Conservation (phyloP, 1,139 yeast species). For the Arxiozyma telluris region DNA sequence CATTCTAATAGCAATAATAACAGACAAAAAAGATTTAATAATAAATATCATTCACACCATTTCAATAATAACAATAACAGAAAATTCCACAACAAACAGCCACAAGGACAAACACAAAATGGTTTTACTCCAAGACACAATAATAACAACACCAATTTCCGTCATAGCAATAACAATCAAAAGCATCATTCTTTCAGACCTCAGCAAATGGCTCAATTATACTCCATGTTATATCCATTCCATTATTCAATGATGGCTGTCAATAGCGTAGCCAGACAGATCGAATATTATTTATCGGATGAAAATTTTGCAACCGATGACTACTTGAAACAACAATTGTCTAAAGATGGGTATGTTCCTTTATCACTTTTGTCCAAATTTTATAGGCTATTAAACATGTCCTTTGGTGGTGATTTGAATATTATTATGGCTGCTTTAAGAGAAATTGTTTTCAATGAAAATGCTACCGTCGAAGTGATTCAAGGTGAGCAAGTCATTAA, state of each 20-base stretch:
- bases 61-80: conserved; percentile 4
- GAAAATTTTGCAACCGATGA: conserved; percentile 51
- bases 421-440: conserved; percentile 30
- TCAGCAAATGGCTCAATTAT: conserved; percentile 14
- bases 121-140: background rate
- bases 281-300: conserved; percentile 81
- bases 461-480: conserved; percentile 27
- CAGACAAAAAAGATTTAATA: background rate
- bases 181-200: conserved; percentile 6
- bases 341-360: conserved; percentile 29
- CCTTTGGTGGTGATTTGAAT: conserved; percentile 29
- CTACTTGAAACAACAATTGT: conserved; percentile 25
- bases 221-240: conserved; percentile 11
- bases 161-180: conserved; percentile 6
- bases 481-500: conserved; percentile 10
- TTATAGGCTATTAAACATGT: conserved; percentile 28
- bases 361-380: conserved; percentile 26
- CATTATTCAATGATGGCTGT: conserved; percentile 30
- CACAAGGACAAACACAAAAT: conserved; percentile 1
- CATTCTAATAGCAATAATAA: conserved; percentile 1
- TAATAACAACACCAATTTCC: conserved; percentile 7
- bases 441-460: conserved; percentile 27
- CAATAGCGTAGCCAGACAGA: conserved; percentile 43
- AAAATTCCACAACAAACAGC: conserved; percentile 2
- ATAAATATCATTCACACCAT: conserved; percentile 3